Base-by-base conservation (phyloP, 2,329 filamentous ascomycete species). In the Ophiostoma ips region DNA sequence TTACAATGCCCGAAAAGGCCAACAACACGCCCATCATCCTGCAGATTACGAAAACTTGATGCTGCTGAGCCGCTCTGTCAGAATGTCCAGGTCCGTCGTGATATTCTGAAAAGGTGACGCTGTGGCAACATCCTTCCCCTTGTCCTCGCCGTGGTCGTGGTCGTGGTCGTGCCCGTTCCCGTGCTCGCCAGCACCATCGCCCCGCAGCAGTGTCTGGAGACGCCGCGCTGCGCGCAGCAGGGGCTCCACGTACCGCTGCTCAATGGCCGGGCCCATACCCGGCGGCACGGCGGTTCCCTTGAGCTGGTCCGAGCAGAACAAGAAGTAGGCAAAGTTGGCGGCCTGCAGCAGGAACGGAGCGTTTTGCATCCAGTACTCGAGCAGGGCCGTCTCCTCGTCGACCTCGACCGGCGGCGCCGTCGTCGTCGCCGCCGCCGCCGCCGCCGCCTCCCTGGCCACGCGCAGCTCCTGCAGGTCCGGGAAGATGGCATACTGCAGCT, bases 401-500 rank as follows among this genome's bases (percentile, higher is more conserved):
- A 68, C 66, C 5, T 66, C 63, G 2, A 62, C n/a, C 55, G 19
- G 66, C 67, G 9, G 24, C 16, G 3, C 19, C 16, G 3, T 31
- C 11, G 41, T 33, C 34, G 13, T n/a, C 37, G 24, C n/a, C 19
- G n/a, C n/a, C n/a, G 9, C 30, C 16, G 3, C 19, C 16, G 3
- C 24, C 11, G 41, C 31, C 34, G 13, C 19, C 37, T 18, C n/a
- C 19, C 18, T 28, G 30, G 66, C 64, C 19, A 71, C 66, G 3
- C 62, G 62, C 16, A 80, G 63, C 4, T 66, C 61, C n/a, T 67
- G 66, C 40, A 77, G 65, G 58, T 75, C 69, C 2, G 77, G 77
- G 57, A 83, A 83, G 15, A 82, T 62, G 43, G 70, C 70, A 57
- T 81, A 78, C 58, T 81, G 76, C n/a, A 80, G 67, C 18, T 70